These are phyloP conservation scores for Cadophora sp. DNA, from an alignment of 2,329 filamentous ascomycete genomes.

Conservation along the genomic window DNA sequence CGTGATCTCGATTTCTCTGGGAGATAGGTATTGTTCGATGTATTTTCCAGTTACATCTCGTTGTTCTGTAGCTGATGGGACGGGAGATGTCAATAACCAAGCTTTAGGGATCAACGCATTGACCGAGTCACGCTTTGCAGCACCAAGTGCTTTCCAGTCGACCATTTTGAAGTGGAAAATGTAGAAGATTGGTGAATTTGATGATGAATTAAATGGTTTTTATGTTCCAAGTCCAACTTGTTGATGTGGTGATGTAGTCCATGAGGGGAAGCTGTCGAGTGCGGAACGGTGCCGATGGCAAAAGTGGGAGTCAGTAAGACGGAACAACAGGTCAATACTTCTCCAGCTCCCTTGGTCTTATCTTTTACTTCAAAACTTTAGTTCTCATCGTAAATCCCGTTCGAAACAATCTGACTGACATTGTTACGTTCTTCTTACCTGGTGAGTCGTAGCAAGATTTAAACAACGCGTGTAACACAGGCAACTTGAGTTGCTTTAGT, in stretches of 20 bases:
- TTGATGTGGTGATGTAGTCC: constrained; percentile 10
- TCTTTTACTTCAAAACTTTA: not conserved
- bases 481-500: too few species aligned
- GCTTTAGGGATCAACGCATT: constrained; percentile 60
- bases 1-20: constrained; percentile 64
- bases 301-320: constrained; percentile 9
- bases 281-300: constrained; percentile 12
- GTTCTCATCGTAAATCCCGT: not conserved
- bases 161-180: constrained; percentile 25
- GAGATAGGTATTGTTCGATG: constrained; percentile 60
- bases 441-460: too few species aligned
- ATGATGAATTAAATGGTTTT: not conserved
- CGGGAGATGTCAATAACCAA: constrained; percentile 57
- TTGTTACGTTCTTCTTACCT: too few species aligned
- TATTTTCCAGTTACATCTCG: constrained; percentile 62
- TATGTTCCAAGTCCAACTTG: not conserved
- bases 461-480: too few species aligned
- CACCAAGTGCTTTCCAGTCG: constrained; percentile 57
- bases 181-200: not conserved
- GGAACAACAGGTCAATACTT: not conserved
- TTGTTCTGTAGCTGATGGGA: constrained; percentile 58
- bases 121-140: constrained; percentile 60
- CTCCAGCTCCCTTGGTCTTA: not conserved
- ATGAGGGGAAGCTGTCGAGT: constrained; percentile 17
- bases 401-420: too few species aligned